These are phyloP conservation scores for Ochromonas danica DNA, from an alignment of 108 stramenopile genomes.

Conservation along the genomic window DNA sequence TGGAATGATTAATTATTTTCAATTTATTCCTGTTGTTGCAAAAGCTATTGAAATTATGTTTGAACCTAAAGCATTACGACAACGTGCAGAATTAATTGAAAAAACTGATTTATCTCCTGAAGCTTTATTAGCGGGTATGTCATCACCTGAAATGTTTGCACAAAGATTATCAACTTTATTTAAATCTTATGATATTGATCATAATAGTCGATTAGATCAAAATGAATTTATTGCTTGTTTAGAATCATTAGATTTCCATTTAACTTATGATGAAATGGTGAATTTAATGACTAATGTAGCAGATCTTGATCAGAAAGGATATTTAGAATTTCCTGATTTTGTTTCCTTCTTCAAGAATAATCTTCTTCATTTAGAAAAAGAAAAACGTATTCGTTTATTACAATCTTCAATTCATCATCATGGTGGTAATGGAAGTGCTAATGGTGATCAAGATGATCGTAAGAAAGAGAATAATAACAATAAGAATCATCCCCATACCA, in stretches of 20 bases:
- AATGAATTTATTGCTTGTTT: conserved; percentile 30
- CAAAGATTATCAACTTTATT: conserved; percentile 19
- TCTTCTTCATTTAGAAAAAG: conserved; percentile 30
- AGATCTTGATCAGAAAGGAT: conserved; percentile 3
- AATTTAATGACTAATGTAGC: conserved; percentile 24
- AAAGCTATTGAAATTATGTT: conserved; percentile 51
- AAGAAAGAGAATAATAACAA: too few species aligned
- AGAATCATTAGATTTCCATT: conserved; percentile 27
- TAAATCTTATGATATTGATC: conserved; percentile 35
- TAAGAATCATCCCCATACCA: too few species aligned
- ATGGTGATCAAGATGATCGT: neutral
- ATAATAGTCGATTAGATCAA: conserved; percentile 3
- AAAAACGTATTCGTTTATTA: conserved; percentile 33
- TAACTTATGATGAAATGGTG: conserved; percentile 29
- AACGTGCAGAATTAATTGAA: conserved; percentile 33
- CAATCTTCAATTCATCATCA: neutral
- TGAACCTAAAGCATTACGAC: conserved; percentile 41
- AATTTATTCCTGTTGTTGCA: conserved; percentile 54
- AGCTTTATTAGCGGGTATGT: conserved; percentile 15
- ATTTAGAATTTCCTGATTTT: conserved; percentile 21
- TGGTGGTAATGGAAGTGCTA: too few species aligned
- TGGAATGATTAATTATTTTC: conserved; percentile 55
- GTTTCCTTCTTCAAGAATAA: conserved; percentile 8
- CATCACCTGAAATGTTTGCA: conserved; percentile 17
- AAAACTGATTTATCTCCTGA: conserved; percentile 29